phyloP scores from a whole-genome alignment of 495 filamentous ascomycete species.

The Daldinia concentrica region DNA sequence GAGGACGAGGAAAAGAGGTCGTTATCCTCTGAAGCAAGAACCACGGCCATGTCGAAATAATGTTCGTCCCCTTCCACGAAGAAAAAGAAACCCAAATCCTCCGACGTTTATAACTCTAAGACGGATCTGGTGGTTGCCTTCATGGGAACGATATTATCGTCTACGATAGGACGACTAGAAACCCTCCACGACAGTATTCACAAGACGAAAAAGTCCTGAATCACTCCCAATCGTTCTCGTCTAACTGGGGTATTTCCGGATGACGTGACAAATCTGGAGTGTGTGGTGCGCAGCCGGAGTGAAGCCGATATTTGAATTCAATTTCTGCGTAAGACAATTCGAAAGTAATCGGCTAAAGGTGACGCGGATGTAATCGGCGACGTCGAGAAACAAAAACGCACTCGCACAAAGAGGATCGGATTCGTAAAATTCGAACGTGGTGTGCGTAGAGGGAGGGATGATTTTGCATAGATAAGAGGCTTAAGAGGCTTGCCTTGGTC shows the following conservation, averaged over 20 bases:
- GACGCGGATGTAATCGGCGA: slow-evolving; percentile 6
- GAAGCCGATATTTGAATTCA: slow-evolving; percentile 20
- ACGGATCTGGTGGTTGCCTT: slow-evolving; percentile 18
- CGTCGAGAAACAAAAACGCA: neutral
- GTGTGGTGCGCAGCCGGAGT: slow-evolving; percentile 13
- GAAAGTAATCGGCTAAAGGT: slow-evolving; percentile 9
- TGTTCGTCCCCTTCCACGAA: slow-evolving; percentile 4
- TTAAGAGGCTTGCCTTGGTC: slow-evolving; percentile 9
- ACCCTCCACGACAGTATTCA: slow-evolving; percentile 1
- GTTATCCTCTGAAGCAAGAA: slow-evolving; percentile 56
- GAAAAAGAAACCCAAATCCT: slow-evolving; percentile 29
- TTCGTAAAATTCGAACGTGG: slow-evolving; percentile 16
- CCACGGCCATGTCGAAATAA: slow-evolving; percentile 53
- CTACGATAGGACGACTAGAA: slow-evolving; percentile 15
- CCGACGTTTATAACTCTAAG: slow-evolving; percentile 33
- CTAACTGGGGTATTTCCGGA: slow-evolving; percentile 15
- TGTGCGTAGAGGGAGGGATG: slow-evolving; percentile 23
- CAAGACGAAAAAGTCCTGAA: slow-evolving; percentile 12
- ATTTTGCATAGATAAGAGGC: slow-evolving; percentile 29
- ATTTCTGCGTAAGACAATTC: slow-evolving; percentile 1
- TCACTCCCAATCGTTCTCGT: slow-evolving; percentile 4
- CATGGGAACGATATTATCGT: slow-evolving; percentile 31
- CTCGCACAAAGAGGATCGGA: slow-evolving; percentile 13
- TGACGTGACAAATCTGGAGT: slow-evolving; percentile 25
- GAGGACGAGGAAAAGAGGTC: slow-evolving; percentile 54